Percentiles rank a stretch among this genome's conserved stretches.
Conservation (phyloP, 208 protist genomes). For the Trypanosoma mega region DNA sequence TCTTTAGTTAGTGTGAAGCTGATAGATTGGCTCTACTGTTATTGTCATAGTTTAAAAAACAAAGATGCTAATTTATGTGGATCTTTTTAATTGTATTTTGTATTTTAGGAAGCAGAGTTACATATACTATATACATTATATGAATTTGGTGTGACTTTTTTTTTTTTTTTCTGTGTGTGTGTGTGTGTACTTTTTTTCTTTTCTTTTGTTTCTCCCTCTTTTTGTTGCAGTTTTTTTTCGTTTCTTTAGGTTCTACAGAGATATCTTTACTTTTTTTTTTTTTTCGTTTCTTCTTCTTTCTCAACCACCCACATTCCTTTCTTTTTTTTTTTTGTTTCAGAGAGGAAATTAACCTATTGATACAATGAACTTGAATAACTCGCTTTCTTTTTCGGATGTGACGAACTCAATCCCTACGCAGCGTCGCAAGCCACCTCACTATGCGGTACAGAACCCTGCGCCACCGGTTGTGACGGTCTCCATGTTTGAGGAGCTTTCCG, state of each 20-base stretch:
- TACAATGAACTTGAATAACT: neutral
- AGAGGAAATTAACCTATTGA: neutral
- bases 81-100: too few relatives aligned
- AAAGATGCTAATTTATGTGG: too few relatives aligned
- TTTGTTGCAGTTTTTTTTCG: neutral
- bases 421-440: neutral
- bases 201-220: constrained; percentile 9
- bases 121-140: constrained; percentile 13
- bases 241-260: neutral
- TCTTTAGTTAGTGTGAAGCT: too few relatives aligned
- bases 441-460: neutral
- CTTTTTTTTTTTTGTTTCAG: constrained; percentile 16
- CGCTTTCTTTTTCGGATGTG: constrained; percentile 21
- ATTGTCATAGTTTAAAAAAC: too few relatives aligned
- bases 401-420: constrained; percentile 20
- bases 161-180: neutral
- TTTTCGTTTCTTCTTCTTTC: too few relatives aligned
- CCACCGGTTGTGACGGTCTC: neutral
- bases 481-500: constrained; percentile 12
- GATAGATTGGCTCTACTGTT: too few relatives aligned
- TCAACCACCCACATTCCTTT: too few relatives aligned
- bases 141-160: neutral
- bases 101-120: too few relatives aligned
- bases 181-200: neutral
- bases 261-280: constrained; percentile 9